Conservation (phyloP, 345 rosid species). For the Populus alba region DNA sequence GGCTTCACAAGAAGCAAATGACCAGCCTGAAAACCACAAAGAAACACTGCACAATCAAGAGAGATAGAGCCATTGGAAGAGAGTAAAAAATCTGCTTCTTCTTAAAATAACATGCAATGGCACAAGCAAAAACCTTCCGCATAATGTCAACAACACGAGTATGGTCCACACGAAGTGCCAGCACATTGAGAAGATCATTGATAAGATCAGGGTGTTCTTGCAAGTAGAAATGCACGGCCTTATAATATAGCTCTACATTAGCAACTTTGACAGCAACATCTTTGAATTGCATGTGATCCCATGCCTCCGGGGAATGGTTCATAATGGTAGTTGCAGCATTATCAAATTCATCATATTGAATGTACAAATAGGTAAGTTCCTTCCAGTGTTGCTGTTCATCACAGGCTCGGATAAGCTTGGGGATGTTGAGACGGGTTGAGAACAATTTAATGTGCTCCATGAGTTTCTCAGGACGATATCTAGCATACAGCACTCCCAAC, state of each 20-base stretch:
- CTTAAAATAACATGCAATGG: neutral
- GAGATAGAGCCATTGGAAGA: neutral
- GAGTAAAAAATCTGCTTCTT: neutral
- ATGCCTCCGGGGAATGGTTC: conserved; percentile 99
- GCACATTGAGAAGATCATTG: conserved; percentile 89
- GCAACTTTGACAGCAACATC: conserved; percentile 93
- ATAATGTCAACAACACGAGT: conserved; percentile 96
- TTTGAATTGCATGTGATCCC: conserved; percentile 99
- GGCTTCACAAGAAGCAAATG: conserved; percentile 92
- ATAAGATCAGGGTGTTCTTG: conserved; percentile 96
- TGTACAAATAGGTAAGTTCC: conserved; percentile 87
- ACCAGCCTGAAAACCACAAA: conserved; percentile 67
- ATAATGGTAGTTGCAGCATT: conserved; percentile 98
- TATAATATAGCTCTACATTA: conserved; percentile 88
- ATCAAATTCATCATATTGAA: conserved; percentile 91
- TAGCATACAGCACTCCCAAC: conserved; percentile 96
- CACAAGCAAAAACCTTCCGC: conserved; percentile 63
- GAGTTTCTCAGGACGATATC: conserved; percentile 92
- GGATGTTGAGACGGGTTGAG: conserved; percentile 95
- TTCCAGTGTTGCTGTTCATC: conserved; percentile 98
- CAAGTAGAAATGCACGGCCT: conserved; percentile 97
- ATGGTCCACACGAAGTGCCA: conserved; percentile 91
- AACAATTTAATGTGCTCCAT: conserved; percentile 98
- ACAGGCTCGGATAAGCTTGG: conserved; percentile 95
- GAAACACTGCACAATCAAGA: neutral